Conservation (phyloP, 345 rosid species). For the Arabidopsis arenosa region DNA sequence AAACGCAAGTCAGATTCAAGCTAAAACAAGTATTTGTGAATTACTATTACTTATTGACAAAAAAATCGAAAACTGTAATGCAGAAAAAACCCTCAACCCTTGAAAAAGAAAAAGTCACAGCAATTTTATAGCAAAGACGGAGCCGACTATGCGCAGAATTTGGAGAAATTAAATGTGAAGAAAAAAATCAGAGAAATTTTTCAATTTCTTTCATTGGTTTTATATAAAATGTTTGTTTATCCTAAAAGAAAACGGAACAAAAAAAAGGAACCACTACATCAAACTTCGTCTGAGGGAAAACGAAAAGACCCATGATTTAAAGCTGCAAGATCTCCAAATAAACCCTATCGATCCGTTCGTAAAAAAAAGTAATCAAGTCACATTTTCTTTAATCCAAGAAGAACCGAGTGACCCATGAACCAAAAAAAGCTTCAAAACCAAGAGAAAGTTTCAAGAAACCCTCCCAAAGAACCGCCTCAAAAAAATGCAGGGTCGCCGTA, state of each 20-base stretch:
- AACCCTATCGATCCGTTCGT: conserved; percentile 5
- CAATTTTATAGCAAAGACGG: not conserved
- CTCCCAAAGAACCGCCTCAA: not conserved
- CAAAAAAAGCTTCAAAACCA: not conserved
- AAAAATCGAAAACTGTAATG: not conserved
- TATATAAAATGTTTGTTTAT: not conserved
- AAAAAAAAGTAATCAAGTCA: not conserved
- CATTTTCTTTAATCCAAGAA: conserved; percentile 10
- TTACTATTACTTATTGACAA: not conserved
- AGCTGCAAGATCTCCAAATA: conserved; percentile 9
- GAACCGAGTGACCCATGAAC: conserved; percentile 15
- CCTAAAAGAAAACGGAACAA: conserved; percentile 8
- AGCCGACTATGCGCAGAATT: conserved; percentile 17
- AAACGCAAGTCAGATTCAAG: conserved; percentile 24
- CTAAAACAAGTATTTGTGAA: not conserved
- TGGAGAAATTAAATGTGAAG: conserved; percentile 16
- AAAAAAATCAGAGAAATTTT: not conserved
- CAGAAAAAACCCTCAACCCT: conserved; percentile 30
- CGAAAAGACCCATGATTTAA: conserved; percentile 20
- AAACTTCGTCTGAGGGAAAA: conserved; percentile 32
- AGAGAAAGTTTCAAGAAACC: conserved; percentile 11
- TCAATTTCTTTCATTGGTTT: not conserved
- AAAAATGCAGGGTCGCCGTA: not conserved
- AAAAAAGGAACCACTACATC: not conserved
- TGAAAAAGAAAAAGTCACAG: conserved; percentile 16